Conservation (phyloP, 192 early-diverging fungal genomes). For the Neocallimastix lanati region DNA sequence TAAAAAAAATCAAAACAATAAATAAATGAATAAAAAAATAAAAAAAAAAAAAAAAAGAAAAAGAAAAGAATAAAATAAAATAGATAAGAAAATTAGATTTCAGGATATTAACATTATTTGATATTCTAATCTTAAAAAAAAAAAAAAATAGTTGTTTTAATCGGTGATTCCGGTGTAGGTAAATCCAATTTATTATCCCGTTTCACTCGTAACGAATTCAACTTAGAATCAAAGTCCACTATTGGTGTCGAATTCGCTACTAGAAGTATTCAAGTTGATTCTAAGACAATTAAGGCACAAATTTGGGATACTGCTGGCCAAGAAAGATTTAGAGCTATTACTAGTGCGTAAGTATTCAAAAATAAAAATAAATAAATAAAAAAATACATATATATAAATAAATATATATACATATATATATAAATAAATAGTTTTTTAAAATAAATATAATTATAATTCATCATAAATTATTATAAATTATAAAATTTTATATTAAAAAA, state of each 20-base stretch:
- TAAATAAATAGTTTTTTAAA: too few relatives aligned
- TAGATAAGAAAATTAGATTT: too few relatives aligned
- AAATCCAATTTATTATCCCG: slow-evolving; percentile 94
- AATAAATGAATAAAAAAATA: not conserved
- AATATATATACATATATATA: too few relatives aligned
- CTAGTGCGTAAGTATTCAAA: slow-evolving; percentile 26
- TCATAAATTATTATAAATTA: too few relatives aligned
- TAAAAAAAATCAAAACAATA: not conserved
- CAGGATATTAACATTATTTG: too few relatives aligned
- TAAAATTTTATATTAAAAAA: too few relatives aligned
- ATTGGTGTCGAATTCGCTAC: slow-evolving; percentile 99
- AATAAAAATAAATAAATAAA: too few relatives aligned
- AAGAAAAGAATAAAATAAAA: not conserved
- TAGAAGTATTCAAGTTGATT: slow-evolving; percentile 84
- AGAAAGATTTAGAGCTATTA: slow-evolving; percentile 34
- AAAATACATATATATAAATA: too few relatives aligned
- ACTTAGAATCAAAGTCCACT: slow-evolving; percentile 93
- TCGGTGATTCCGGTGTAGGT: slow-evolving; percentile 90
- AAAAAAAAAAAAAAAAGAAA: not conserved
- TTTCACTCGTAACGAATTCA: slow-evolving; percentile 97
- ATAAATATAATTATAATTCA: too few relatives aligned
- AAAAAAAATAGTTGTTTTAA: slow-evolving; percentile 48
- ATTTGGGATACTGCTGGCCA: slow-evolving; percentile 97
- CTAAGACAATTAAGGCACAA: slow-evolving; percentile 96
- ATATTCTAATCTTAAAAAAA: too few relatives aligned